Conservation (phyloP, 352 stramenopile species). For the Pythium aristosporum region DNA sequence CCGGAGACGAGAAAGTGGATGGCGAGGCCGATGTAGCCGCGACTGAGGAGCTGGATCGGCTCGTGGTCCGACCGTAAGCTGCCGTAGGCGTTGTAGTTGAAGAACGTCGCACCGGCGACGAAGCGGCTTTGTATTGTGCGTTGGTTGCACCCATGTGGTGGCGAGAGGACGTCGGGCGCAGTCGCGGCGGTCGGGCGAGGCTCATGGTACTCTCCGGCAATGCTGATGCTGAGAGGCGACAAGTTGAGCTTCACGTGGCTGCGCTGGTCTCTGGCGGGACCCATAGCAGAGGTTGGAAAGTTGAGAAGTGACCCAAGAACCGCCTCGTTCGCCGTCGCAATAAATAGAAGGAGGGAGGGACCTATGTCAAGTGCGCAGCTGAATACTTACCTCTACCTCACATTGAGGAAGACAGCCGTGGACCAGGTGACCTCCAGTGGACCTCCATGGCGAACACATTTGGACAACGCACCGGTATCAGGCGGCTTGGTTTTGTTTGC, state of each 20-base stretch:
- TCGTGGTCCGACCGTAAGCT: conserved; percentile 19
- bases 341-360: no score
- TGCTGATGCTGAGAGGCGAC: neutral
- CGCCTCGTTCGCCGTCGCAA: no score
- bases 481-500: no score
- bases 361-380: no score
- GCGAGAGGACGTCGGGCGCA: neutral
- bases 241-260: conserved; percentile 4
- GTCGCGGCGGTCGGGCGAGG: neutral
- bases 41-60: conserved; percentile 18
- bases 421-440: no score
- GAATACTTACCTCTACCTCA: no score
- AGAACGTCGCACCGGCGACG: conserved; percentile 18
- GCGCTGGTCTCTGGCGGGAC: neutral
- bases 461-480: no score
- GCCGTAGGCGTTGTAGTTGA: conserved; percentile 31
- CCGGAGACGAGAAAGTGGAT: conserved; percentile 11
- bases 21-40: conserved; percentile 19
- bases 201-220: neutral
- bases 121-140: neutral
- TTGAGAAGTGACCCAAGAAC: neutral
- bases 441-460: no score
- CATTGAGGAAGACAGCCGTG: no score
- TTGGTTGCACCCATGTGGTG: neutral
- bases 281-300: neutral